phyloP scores from a whole-genome alignment of 352 stramenopile genomes.

The Phytophthora agathidicida region DNA sequence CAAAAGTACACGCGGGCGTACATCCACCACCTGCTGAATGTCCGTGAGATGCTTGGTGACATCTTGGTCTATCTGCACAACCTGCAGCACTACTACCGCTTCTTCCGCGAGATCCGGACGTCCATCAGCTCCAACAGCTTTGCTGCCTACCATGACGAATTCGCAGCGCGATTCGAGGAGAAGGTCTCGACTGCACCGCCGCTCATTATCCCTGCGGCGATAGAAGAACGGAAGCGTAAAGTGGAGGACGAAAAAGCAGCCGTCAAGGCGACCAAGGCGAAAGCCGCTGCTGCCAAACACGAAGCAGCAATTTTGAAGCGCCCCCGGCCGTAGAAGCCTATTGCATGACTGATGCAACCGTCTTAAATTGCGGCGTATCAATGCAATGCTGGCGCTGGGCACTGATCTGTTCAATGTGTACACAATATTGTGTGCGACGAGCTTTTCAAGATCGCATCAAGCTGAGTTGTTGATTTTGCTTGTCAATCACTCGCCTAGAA shows the following conservation, averaged over 20 bases:
- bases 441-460: background rate
- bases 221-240: constrained; percentile 63
- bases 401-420: constrained; percentile 5
- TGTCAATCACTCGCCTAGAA: no score
- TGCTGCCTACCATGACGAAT: constrained; percentile 43
- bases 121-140: constrained; percentile 54
- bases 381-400: no score
- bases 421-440: constrained; percentile 24
- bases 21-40: constrained; percentile 93
- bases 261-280: constrained; percentile 32
- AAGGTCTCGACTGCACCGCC: constrained; percentile 46
- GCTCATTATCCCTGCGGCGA: constrained; percentile 54
- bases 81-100: constrained; percentile 77
- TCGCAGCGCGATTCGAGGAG: constrained; percentile 55
- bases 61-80: constrained; percentile 92
- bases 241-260: constrained; percentile 47
- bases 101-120: constrained; percentile 67
- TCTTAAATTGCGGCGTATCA: background rate
- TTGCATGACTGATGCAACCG: background rate
- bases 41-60: constrained; percentile 92
- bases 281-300: constrained; percentile 27
- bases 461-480: constrained; percentile 4
- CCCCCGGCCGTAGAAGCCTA: constrained; percentile 1
- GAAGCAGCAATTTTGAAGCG: constrained; percentile 29
- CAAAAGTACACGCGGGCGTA: constrained; percentile 85